Evolutionary conservation across 495 filamentous ascomycete species (phyloP), one percentile per base, ranked within the genome.

Genomic region (Parmelia sp.): DNA sequence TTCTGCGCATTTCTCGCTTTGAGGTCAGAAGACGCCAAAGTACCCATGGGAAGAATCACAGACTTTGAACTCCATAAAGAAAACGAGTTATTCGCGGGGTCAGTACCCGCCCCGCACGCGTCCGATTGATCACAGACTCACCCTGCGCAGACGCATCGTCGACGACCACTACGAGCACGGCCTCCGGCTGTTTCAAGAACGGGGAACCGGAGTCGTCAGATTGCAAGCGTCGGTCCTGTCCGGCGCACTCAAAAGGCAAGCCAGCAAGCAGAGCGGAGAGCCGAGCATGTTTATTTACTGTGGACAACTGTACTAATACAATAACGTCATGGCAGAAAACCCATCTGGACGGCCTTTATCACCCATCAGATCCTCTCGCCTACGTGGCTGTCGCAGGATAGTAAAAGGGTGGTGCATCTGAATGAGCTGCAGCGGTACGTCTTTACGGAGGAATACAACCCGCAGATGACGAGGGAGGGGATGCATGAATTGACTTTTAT

Each of bases 291-390:
- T n/a, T n/a, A n/a, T n/a, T n/a, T n/a, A n/a, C n/a, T n/a, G n/a
- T n/a, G n/a, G n/a, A 11, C 44, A 19, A 21, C 25, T 57, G 15
- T 44, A 15, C 37, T 64, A 15, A 17, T 51, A 33, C 59, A 10
- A 36, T 36, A 4, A n/a, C n/a, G n/a, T 10, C 56, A 56, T 56
- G 15, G 37, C 21, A 82, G 78, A 27, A 73, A 76, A 3, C 89
- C 89, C 0, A 83, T 90, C 27, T 92, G 89, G 89, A 90, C 86
- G 7, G 88, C 88, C 1, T 92, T 90, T 68, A 84, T 90, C 37
- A 89, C 87, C 0, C 77, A 83, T 21, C 77, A 83, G 57, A 79
- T 84, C 21, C 75, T 75, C 29, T 82, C 82, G 4, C 76, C 77
- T 2, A 77, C 75, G 3, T 90, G 87, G 87, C 72, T 90, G 27